These are phyloP conservation scores for Neofusicoccum cordaticola DNA, from an alignment of 2,329 filamentous ascomycete genomes.

Conservation along the genomic window DNA sequence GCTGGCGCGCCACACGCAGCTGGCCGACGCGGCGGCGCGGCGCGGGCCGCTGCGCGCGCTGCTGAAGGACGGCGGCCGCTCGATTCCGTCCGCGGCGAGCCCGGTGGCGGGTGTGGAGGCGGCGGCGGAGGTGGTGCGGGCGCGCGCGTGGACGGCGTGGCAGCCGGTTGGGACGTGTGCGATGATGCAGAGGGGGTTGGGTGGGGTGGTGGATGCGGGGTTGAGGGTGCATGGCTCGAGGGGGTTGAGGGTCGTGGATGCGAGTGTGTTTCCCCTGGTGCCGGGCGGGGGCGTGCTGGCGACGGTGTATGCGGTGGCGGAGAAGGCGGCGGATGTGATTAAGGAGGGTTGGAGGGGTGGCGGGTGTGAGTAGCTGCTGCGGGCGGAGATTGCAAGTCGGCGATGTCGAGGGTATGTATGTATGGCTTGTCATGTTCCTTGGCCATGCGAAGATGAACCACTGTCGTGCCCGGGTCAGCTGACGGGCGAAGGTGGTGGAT, in stretches of 20 bases:
- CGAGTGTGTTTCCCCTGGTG: constrained; percentile 17
- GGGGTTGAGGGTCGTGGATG: constrained; percentile 19
- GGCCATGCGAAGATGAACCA: too few species aligned
- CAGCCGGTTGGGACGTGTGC: constrained; percentile 4
- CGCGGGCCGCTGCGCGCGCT: constrained; percentile 31
- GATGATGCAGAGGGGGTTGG: constrained; percentile 15
- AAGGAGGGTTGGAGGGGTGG: constrained; percentile 19
- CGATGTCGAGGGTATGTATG: too few species aligned
- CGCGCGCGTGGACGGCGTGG: background rate
- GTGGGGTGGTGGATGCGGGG: constrained; percentile 29
- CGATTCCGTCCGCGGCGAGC: constrained; percentile 16
- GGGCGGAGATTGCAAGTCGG: too few species aligned
- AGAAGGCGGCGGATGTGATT: constrained; percentile 29
- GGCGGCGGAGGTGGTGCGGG: background rate
- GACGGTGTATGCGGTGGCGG: constrained; percentile 13
- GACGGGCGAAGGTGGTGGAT: too few species aligned
- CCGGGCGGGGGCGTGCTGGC: constrained; percentile 11
- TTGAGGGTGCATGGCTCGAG: constrained; percentile 27
- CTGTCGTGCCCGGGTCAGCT: too few species aligned
- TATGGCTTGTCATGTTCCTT: too few species aligned
- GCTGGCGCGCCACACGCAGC: constrained; percentile 34
- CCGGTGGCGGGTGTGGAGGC: background rate
- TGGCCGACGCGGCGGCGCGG: constrained; percentile 32
- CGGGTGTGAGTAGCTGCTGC: too few species aligned
- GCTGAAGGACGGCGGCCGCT: constrained; percentile 31